Conservation (phyloP, 2,329 filamentous ascomycete genomes). For the Phialemonium atrogriseum region DNA sequence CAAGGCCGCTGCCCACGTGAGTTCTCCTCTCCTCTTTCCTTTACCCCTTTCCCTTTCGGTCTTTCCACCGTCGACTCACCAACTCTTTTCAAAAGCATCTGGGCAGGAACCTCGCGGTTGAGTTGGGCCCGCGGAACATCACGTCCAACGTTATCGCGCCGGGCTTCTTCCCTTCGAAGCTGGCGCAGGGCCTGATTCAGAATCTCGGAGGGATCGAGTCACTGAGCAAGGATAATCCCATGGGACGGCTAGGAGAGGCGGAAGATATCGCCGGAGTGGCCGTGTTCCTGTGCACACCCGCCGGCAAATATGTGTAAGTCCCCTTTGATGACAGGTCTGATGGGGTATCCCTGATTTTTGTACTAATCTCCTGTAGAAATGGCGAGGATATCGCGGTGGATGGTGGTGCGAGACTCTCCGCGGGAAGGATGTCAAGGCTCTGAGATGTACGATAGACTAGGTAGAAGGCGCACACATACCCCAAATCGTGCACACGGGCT, state of each 20-base stretch:
- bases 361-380: conserved; percentile 17
- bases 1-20: conserved; percentile 52
- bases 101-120: conserved; percentile 53
- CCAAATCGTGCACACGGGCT: no score
- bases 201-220: conserved; percentile 46
- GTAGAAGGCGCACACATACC: no score
- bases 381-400: conserved; percentile 27
- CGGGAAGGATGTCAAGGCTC: conserved; percentile 19
- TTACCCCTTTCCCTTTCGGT: no score
- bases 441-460: conserved; percentile 7
- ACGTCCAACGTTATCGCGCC: conserved; percentile 58
- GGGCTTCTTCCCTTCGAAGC: conserved; percentile 60
- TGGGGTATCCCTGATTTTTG: background rate
- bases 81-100: conserved; percentile 45
- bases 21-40: conserved; percentile 6
- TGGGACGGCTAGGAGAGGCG: conserved; percentile 43
- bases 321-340: no score
- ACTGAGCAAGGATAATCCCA: conserved; percentile 42
- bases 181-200: conserved; percentile 57
- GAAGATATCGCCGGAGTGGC: conserved; percentile 55
- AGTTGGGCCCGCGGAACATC: conserved; percentile 57
- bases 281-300: conserved; percentile 47
- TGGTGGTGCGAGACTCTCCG: conserved; percentile 20
- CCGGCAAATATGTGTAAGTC: conserved; percentile 38
- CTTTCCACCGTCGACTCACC: conserved; percentile 13